Evolutionary conservation across 768 basidiomycete species (phyloP).

Genomic region (Trametes villosa): DNA sequence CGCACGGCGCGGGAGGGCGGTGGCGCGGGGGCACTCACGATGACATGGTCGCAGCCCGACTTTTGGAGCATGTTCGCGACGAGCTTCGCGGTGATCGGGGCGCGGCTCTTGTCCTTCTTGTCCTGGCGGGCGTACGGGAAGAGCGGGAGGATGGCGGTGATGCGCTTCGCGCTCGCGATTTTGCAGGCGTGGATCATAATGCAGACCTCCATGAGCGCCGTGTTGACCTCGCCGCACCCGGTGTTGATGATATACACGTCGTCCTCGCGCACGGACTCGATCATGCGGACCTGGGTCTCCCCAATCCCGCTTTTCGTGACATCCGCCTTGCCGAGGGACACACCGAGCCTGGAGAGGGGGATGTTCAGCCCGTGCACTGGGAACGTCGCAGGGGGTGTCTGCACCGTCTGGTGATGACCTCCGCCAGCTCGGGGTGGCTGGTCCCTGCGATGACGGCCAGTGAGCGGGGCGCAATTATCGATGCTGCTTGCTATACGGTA

Average conservation of each 20-base stretch:
- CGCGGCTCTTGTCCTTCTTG: conserved; percentile 99
- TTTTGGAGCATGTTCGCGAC: conserved; percentile 97
- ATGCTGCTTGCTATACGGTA: conserved; percentile 9
- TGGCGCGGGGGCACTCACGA: conserved; percentile 58
- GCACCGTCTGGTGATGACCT: conserved; percentile 92
- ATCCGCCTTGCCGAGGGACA: conserved; percentile 86
- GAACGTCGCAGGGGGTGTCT: conserved; percentile 21
- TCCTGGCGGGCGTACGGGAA: conserved; percentile 98
- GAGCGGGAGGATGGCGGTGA: conserved; percentile 97
- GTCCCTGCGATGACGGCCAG: conserved; percentile 60
- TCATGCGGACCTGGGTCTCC: conserved; percentile 90
- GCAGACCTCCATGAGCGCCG: conserved; percentile 95
- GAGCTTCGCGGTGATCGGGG: conserved; percentile 96
- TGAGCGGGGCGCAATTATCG: conserved; percentile 14
- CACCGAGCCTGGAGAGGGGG: conserved; percentile 68
- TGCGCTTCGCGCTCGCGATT: conserved; percentile 97
- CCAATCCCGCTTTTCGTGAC: conserved; percentile 89
- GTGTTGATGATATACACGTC: conserved; percentile 99
- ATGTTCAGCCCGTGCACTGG: conserved; percentile 2
- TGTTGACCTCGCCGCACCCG: conserved; percentile 85
- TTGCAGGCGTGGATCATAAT: conserved; percentile 99
- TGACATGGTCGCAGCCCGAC: conserved; percentile 95
- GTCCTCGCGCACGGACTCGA: conserved; percentile 95
- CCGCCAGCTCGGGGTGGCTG: conserved; percentile 93
- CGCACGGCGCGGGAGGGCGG: background rate